phyloP scores from a whole-genome alignment of 305 asterid genomes.

The Euphrasia arctica region DNA sequence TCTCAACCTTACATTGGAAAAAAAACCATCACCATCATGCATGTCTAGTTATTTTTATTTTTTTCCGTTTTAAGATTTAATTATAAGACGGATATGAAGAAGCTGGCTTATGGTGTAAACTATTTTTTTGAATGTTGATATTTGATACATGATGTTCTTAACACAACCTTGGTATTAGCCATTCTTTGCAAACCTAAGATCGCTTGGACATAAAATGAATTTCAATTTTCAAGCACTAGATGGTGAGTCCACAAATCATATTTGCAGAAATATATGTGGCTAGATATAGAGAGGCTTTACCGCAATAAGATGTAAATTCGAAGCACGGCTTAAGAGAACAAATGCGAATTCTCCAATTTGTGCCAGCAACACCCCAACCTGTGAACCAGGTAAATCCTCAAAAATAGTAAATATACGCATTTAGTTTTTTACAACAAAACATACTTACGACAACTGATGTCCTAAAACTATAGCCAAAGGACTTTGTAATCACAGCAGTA shows the following conservation, averaged over 20 bases:
- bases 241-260: neutral
- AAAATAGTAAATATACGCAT: slow-evolving; percentile 20
- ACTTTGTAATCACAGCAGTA: slow-evolving; percentile 55
- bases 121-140: too few species aligned
- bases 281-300: slow-evolving; percentile 32
- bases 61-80: too few species aligned
- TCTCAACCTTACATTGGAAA: too few species aligned
- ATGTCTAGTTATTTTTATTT: neutral
- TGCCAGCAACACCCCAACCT: slow-evolving; percentile 81
- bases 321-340: slow-evolving; percentile 82
- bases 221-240: too few species aligned
- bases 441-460: slow-evolving; percentile 65
- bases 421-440: slow-evolving; percentile 9
- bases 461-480: slow-evolving; percentile 62
- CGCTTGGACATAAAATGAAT: too few species aligned
- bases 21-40: neutral
- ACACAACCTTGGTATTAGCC: too few species aligned
- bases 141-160: too few species aligned
- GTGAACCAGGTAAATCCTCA: slow-evolving; percentile 23
- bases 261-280: neutral
- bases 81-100: too few species aligned
- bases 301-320: slow-evolving; percentile 70
- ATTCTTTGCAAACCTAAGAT: too few species aligned
- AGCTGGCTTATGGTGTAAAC: too few species aligned
- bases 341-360: slow-evolving; percentile 93